phyloP scores from a whole-genome alignment of 306 rosid genomes.

The Ormosia emarginata region DNA sequence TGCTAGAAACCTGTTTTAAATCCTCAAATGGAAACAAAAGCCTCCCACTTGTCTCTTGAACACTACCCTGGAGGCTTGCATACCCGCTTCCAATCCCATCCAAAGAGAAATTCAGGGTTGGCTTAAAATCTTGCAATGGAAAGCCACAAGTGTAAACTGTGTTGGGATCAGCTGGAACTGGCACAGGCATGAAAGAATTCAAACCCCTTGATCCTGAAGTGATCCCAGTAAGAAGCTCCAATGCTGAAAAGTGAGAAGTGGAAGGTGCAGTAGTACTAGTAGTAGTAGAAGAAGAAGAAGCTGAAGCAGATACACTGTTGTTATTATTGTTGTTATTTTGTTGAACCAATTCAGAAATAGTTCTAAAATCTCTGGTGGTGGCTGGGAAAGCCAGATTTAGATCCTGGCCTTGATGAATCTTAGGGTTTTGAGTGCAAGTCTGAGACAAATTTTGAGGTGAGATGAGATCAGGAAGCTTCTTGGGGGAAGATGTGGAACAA shows the following conservation, averaged over 20 bases:
- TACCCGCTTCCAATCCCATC: slow-evolving; percentile 55
- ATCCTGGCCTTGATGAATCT: slow-evolving; percentile 49
- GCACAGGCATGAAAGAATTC: slow-evolving; percentile 51
- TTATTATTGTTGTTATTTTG: slow-evolving; percentile 11
- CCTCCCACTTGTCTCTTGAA: slow-evolving; percentile 33
- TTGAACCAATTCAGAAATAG: slow-evolving; percentile 34
- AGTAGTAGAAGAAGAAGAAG: background rate
- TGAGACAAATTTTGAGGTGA: slow-evolving; percentile 13
- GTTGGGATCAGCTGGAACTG: slow-evolving; percentile 35
- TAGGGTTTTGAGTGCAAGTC: slow-evolving; percentile 30
- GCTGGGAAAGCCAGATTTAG: slow-evolving; percentile 54
- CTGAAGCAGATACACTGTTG: background rate
- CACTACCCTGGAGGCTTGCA: slow-evolving; percentile 20
- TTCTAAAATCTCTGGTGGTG: slow-evolving; percentile 24
- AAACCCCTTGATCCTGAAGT: slow-evolving; percentile 50
- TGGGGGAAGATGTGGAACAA: slow-evolving; percentile 10
- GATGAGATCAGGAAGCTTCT: slow-evolving; percentile 46
- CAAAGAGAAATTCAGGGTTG: slow-evolving; percentile 53
- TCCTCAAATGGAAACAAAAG: slow-evolving; percentile 66
- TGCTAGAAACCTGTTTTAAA: slow-evolving; percentile 44
- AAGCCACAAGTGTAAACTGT: slow-evolving; percentile 36
- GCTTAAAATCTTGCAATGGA: slow-evolving; percentile 60
- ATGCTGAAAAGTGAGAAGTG: slow-evolving; percentile 48
- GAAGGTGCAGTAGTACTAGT: background rate
- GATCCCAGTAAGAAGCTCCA: slow-evolving; percentile 66